phyloP scores from a whole-genome alignment of 306 rosid species.

The Malus sylvestris region DNA sequence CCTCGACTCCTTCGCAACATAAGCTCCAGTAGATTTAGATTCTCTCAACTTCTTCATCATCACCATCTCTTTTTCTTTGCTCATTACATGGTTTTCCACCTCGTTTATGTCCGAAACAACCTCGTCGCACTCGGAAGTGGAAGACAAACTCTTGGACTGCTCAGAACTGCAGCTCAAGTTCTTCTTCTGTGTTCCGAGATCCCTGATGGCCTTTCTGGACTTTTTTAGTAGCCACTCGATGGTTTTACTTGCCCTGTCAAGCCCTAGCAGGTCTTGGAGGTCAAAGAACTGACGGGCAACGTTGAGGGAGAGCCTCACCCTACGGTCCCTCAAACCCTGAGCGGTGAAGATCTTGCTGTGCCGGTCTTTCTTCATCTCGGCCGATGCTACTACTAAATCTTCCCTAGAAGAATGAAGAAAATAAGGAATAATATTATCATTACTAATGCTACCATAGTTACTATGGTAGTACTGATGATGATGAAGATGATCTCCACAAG shows the following conservation, averaged over 20 bases:
- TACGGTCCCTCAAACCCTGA: slow-evolving; percentile 78
- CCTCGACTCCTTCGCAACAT: slow-evolving; percentile 53
- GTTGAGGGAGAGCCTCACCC: slow-evolving; percentile 80
- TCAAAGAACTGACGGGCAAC: slow-evolving; percentile 88
- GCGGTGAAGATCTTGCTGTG: slow-evolving; percentile 96
- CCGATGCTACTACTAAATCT: not conserved
- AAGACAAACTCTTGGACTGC: slow-evolving; percentile 6
- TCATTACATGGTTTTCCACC: not conserved
- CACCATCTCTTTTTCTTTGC: not conserved
- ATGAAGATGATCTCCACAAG: not conserved
- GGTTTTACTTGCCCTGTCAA: slow-evolving; percentile 88
- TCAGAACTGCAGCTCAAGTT: not conserved
- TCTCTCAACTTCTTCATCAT: slow-evolving; percentile 15
- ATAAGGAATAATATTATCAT: slow-evolving; percentile 20
- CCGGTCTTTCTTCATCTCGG: slow-evolving; percentile 52
- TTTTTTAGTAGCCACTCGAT: slow-evolving; percentile 86
- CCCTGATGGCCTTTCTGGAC: slow-evolving; percentile 63
- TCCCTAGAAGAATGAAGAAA: slow-evolving; percentile 21
- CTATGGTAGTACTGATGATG: not conserved
- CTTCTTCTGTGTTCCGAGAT: slow-evolving; percentile 23
- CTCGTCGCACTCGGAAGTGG: slow-evolving; percentile 36
- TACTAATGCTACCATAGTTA: not conserved
- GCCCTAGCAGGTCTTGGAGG: slow-evolving; percentile 95
- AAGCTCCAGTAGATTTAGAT: slow-evolving; percentile 5
- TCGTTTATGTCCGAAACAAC: slow-evolving; percentile 15